Percentiles rank a stretch among this genome's conserved stretches.
Evolutionary conservation across 1,284 basidiomycete genomes (phyloP).

Genomic region (Apiotrichum mycotoxinovorans): DNA sequence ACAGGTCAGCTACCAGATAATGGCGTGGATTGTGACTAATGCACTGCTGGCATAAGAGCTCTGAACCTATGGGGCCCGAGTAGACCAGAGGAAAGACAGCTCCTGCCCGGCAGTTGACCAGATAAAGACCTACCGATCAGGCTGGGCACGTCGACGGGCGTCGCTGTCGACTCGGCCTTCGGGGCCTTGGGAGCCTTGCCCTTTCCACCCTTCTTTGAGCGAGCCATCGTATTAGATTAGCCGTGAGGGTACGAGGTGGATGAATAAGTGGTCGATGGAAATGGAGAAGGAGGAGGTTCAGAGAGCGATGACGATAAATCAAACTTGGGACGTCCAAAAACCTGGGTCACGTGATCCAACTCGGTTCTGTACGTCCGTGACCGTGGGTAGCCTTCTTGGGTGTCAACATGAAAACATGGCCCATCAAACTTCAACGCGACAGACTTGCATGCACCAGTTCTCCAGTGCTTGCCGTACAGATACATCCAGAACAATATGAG

Average conservation of each 20-base stretch:
- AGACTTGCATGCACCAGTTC: background rate
- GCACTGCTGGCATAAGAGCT: too few species aligned
- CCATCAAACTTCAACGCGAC: too few species aligned
- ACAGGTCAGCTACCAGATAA: background rate
- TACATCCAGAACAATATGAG: background rate
- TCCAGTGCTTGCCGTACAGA: background rate
- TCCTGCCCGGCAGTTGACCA: too few species aligned
- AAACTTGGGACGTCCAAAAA: too few species aligned
- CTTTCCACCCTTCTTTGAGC: slow-evolving; percentile 16
- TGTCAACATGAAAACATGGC: background rate
- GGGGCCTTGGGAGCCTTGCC: slow-evolving; percentile 3
- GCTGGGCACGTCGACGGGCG: slow-evolving; percentile 20
- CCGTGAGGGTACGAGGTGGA: background rate
- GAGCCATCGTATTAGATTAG: slow-evolving; percentile 13
- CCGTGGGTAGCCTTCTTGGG: background rate
- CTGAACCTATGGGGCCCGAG: too few species aligned
- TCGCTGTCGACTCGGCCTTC: slow-evolving; percentile 7
- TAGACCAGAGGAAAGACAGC: too few species aligned
- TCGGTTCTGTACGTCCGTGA: background rate
- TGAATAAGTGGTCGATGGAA: background rate
- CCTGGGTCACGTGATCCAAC: slow-evolving; percentile 1
- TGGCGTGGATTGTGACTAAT: too few species aligned
- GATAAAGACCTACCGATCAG: slow-evolving; percentile 31
- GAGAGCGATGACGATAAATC: background rate
- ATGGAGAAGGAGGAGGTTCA: background rate